Conservation (phyloP, 768 basidiomycete species). For the Strobilomyces dryophilus region DNA sequence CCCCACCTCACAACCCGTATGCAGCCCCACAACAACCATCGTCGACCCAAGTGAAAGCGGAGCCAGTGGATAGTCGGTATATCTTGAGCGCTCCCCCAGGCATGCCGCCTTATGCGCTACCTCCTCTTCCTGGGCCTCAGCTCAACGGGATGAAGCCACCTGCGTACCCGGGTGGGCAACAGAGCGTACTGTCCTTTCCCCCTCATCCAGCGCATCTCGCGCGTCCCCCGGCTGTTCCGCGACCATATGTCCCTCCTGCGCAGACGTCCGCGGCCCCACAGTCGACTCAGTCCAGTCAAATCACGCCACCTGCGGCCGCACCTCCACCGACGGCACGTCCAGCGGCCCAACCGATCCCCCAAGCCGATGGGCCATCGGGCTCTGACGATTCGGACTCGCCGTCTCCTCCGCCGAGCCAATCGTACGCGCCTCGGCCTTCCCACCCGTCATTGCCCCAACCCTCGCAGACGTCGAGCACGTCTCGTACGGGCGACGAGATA, state of each 20-base stretch:
- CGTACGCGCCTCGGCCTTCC: slow-evolving; percentile 64
- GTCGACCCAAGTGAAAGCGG: slow-evolving; percentile 61
- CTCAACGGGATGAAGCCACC: slow-evolving; percentile 50
- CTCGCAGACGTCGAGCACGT: slow-evolving; percentile 35
- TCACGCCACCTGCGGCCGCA: slow-evolving; percentile 5
- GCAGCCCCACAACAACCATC: slow-evolving; percentile 31
- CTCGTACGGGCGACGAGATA: slow-evolving; percentile 61
- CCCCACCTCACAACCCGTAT: slow-evolving; percentile 49
- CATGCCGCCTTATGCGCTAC: slow-evolving; percentile 48
- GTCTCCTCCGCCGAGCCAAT: slow-evolving; percentile 57
- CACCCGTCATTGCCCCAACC: slow-evolving; percentile 77
- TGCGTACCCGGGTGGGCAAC: slow-evolving; percentile 55
- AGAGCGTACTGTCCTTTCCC: slow-evolving; percentile 54
- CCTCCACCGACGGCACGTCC: slow-evolving; percentile 17
- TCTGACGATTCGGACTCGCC: slow-evolving; percentile 68
- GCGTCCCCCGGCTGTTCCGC: slow-evolving; percentile 17
- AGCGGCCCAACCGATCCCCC: slow-evolving; percentile 51
- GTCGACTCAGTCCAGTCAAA: slow-evolving; percentile 16
- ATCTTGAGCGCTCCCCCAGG: slow-evolving; percentile 46
- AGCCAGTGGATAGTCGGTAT: slow-evolving; percentile 68
- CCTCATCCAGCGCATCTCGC: slow-evolving; percentile 29
- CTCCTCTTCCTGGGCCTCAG: slow-evolving; percentile 62
- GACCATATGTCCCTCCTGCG: slow-evolving; percentile 21
- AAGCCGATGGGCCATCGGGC: slow-evolving; percentile 71
- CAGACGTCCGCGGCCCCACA: slow-evolving; percentile 22